Percentiles rank a stretch among this genome's conserved stretches.
Evolutionary conservation across 768 basidiomycete genomes (phyloP).

Genomic region (Ephemerocybe angulata): DNA sequence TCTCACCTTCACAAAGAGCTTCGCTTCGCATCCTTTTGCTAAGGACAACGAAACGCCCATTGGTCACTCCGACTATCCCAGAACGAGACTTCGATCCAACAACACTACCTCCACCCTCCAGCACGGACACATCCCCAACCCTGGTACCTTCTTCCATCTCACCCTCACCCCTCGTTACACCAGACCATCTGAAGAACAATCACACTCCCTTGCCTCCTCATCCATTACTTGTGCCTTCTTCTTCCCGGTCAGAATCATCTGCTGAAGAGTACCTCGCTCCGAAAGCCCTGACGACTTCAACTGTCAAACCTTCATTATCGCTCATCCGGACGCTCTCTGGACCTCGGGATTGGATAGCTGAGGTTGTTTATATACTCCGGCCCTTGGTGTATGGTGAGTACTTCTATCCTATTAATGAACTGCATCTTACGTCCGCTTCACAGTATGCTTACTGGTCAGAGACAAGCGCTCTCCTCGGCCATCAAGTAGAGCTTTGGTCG

Average conservation of each 20-base stretch:
- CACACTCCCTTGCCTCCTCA: constrained; percentile 63
- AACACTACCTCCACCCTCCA: constrained; percentile 47
- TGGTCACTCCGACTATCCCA: constrained; percentile 75
- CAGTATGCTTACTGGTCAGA: constrained; percentile 42
- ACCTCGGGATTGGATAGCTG: constrained; percentile 71
- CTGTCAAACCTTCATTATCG: constrained; percentile 67
- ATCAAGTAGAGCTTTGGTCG: constrained; percentile 61
- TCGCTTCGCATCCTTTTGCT: constrained; percentile 71
- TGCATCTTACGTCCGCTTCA: constrained; percentile 11
- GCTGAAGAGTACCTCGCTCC: constrained; percentile 82
- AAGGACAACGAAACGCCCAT: constrained; percentile 69
- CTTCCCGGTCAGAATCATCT: constrained; percentile 47
- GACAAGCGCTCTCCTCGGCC: constrained; percentile 31
- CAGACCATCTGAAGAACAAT: constrained; percentile 81
- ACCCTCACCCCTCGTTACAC: constrained; percentile 57
- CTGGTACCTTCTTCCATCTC: constrained; percentile 55
- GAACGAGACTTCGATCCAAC: constrained; percentile 86
- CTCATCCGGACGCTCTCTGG: constrained; percentile 59
- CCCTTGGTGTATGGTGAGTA: constrained; percentile 73
- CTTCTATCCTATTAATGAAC: constrained; percentile 5
- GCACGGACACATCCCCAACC: constrained; percentile 55
- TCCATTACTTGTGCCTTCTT: constrained; percentile 52
- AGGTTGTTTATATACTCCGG: constrained; percentile 65
- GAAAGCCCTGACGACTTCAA: constrained; percentile 70
- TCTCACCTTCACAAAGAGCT: constrained; percentile 45